Base-by-base conservation (phyloP, 441 rosid genomes). In the Theobroma grandiflorum region DNA sequence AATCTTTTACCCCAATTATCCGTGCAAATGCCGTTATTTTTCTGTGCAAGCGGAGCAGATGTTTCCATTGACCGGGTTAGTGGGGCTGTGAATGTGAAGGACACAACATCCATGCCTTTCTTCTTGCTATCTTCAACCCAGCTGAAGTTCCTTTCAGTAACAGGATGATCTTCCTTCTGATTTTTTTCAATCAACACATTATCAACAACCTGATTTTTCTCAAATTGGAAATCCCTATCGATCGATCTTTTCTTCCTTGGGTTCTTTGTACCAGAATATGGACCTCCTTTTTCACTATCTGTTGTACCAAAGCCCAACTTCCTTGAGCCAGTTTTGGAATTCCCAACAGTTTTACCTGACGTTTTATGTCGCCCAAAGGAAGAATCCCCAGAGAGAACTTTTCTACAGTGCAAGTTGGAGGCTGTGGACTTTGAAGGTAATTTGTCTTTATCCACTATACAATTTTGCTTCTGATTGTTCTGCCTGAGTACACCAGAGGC, bases 71-170 rank as follows among this genome's bases (percentile, higher is more conserved):
- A 85, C 47, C 95, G 89, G 45, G 91, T 82, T 68, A 97, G 81
- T 4, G 99, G 98, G 42, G 99, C 91, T 0, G 98, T 92, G 86
- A 97, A 97, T 43, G 99, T 97, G 76, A 97, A 97, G 22, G 99
- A 97, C 65, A 97, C 91, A 79, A 97, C 97, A 88, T 95, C 99
- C 86, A 82, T 86, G 67, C 97, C 98, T 79, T 91, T 92, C 88
- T 78, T 88, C 76, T 87, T 92, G 87, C 90, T 86, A 79, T 94
- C 98, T 83, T 89, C 94, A 45, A 84, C 87, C 91, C 90, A 88
- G 76, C 82, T 82, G 76, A 82, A 82, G 62, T 85, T 87, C 73
- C 84, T 88, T 38, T 89, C 90, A 6, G 43, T 69, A 50, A 65
- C 85, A n/a, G 86, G 74, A 78, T 62, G 83, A n/a, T 90, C 70